A percentile compares a stretch with the other conserved stretches of the same genome.
These are phyloP conservation scores for Betula pendula DNA, from an alignment of 306 rosid genomes.

Conservation along the genomic window DNA sequence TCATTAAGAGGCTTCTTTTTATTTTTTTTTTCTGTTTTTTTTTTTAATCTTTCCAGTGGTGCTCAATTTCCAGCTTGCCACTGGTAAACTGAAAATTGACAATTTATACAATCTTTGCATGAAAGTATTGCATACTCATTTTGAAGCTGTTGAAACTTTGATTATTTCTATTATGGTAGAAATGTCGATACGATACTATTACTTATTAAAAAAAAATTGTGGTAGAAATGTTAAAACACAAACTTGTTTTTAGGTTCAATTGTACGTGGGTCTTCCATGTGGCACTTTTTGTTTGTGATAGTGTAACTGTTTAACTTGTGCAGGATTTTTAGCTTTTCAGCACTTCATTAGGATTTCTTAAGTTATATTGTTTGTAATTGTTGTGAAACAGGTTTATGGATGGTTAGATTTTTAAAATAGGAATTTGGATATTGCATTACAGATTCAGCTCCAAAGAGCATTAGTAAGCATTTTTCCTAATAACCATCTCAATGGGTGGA, in stretches of 20 bases:
- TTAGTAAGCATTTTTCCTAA: too few species aligned
- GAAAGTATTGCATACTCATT: background rate
- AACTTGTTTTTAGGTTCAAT: background rate
- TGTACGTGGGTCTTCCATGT: background rate
- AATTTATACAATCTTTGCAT: background rate
- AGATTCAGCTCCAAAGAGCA: too few species aligned
- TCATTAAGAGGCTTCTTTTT: constrained; percentile 7
- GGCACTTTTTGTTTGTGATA: background rate
- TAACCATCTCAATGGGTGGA: too few species aligned
- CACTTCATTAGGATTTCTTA: background rate
- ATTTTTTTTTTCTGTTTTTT: background rate
- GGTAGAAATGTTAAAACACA: background rate
- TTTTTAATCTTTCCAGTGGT: background rate
- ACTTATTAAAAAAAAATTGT: too few species aligned
- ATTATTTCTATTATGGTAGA: too few species aligned
- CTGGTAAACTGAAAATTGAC: background rate
- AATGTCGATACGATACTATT: too few species aligned
- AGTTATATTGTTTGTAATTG: background rate
- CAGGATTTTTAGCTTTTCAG: background rate
- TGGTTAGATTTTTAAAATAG: background rate
- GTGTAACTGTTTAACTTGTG: background rate
- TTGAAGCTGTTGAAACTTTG: background rate
- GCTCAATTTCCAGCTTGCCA: constrained; percentile 6
- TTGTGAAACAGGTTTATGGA: background rate
- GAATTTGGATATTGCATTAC: background rate